These are phyloP conservation scores for Arthrinium puccinioides DNA, from an alignment of 2,329 filamentous ascomycete species.

Conservation along the genomic window DNA sequence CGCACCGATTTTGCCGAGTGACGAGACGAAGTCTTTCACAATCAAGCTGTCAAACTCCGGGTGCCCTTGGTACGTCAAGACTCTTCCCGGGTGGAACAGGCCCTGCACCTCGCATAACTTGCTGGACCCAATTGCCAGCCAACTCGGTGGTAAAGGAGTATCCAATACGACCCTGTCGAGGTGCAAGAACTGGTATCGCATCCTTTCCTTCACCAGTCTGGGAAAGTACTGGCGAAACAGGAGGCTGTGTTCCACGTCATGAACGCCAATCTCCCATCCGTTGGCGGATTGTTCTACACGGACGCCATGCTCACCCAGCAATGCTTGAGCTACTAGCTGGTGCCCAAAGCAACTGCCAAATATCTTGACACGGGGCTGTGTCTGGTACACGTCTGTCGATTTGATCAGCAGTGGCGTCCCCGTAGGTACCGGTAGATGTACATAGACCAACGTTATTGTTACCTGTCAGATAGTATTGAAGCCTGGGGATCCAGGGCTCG, in stretches of 20 bases:
- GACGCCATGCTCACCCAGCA: conserved; percentile 3
- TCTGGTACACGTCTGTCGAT: conserved; percentile 3
- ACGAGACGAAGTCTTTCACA: conserved; percentile 3
- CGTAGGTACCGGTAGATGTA: not conserved
- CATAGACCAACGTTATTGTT: not conserved
- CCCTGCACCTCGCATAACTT: conserved; percentile 5
- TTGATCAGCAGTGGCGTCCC: not conserved
- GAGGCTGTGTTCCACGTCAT: conserved; percentile 1
- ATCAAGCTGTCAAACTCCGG: conserved; percentile 6
- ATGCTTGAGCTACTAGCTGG: conserved; percentile 5
- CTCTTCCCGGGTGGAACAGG: conserved; percentile 5
- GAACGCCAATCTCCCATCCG: conserved; percentile 8
- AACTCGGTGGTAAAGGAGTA: conserved; percentile 1
- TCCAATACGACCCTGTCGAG: conserved; percentile 3
- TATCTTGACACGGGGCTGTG: conserved; percentile 4
- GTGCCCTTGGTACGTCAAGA: conserved; percentile 8
- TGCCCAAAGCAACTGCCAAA: conserved; percentile 9
- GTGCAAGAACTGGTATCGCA: conserved; percentile 7
- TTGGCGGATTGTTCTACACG: conserved; percentile 1
- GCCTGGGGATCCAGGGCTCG: conserved; percentile 4
- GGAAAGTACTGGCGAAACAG: conserved; percentile 4
- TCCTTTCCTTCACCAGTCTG: not conserved
- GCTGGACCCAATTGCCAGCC: conserved; percentile 6
- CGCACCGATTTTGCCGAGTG: conserved; percentile 1
- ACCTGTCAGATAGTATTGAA: conserved; percentile 2